These are phyloP conservation scores for Ailanthus altissimus DNA, from an alignment of 345 rosid species.

Conservation along the genomic window DNA sequence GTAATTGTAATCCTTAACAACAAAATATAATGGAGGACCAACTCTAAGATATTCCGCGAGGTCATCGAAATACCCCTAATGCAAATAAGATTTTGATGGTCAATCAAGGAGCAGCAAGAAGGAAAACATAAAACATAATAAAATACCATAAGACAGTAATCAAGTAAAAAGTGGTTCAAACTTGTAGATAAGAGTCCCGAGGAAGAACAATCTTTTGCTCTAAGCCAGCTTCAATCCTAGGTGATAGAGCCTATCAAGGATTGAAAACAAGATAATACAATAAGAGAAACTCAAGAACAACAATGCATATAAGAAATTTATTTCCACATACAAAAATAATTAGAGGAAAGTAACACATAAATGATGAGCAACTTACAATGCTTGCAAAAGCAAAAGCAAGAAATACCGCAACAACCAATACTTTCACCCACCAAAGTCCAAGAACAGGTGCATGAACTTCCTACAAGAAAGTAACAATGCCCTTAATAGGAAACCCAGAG, in stretches of 20 bases:
- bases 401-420: constrained; percentile 48
- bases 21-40: constrained; percentile 64
- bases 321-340: not conserved
- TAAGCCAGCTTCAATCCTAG: constrained; percentile 60
- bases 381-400: constrained; percentile 47
- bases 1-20: constrained; percentile 60
- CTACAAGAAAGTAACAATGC: constrained; percentile 25
- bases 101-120: not conserved
- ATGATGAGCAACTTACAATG: constrained; percentile 44
- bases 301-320: not conserved
- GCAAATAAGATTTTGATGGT: constrained; percentile 7
- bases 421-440: constrained; percentile 54
- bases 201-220: constrained; percentile 68
- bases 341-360: not conserved
- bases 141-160: not conserved
- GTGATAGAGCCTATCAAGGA: constrained; percentile 43
- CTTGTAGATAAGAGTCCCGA: constrained; percentile 68
- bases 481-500: not conserved
- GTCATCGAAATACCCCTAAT: constrained; percentile 58
- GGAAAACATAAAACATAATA: not conserved
- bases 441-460: constrained; percentile 55
- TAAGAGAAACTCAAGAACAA: not conserved
- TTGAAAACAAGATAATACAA: not conserved
- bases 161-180: constrained; percentile 12
- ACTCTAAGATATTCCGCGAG: constrained; percentile 54